Evolutionary conservation across 2,329 filamentous ascomycete species (phyloP), one percentile per base, ranked within the genome.

Genomic region (Aspergillus pseudoviridinutans): DNA sequence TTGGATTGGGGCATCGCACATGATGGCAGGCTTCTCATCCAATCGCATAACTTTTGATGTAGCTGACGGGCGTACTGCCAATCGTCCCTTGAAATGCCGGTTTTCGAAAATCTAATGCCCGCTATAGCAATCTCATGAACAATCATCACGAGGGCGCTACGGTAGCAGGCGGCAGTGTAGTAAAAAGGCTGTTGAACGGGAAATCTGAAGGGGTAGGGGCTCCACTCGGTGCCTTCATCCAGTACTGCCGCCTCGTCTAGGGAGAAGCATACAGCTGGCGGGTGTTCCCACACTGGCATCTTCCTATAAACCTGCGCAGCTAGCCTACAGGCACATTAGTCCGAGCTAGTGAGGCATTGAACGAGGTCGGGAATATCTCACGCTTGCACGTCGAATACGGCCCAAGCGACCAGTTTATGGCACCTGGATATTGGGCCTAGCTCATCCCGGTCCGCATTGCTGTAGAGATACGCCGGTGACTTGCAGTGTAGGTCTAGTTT

Each of bases 271-370:
- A 62, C 55, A 17, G 55, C 51, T 14, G 65, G 65, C 1, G 65
- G 64, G 1, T 49, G 42, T 12, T 59, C 44, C 63, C 64, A 65
- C 3, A 54, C 58, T 2, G 61, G 57, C 12, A 49, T 27, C 49
- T 65, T 67, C 17, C 62, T 55, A 25, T 67, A 66, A 5, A 67
- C 65, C 47, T 66, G 64, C 2, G 64, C 59, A 6, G 59, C 63
- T n/a, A 67, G 51, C 7, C 65, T 67, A 29, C 53, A 35, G 20
- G 5, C n/a, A 3, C 1, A 41, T 64, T 52, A 61, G 56, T 14
- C 22, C 0, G 32, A 5, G 38, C 10, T 6, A 10, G 5, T 22
- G 28, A 17, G 28, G 20, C 4, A 49, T 17, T 4, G 29, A 14
- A 28, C 22, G 24, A 0, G 2, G n/a, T 35, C 41, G 0, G 9